phyloP scores from a whole-genome alignment of 345 rosid species.

The Clarkia xantiana region DNA sequence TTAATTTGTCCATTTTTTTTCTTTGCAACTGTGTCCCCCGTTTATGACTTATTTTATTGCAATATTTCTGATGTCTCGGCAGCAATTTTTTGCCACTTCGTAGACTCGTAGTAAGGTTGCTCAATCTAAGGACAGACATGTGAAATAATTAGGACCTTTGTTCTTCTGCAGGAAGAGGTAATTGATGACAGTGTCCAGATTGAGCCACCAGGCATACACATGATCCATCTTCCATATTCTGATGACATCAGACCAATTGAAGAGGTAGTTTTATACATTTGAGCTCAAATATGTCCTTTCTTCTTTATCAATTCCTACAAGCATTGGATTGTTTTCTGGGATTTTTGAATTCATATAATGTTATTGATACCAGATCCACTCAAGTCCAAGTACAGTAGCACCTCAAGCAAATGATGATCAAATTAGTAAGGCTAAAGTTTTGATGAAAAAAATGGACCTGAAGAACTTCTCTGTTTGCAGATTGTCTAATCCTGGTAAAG shows the following conservation, averaged over 20 bases:
- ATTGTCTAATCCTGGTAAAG: slow-evolving; percentile 71
- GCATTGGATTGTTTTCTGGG: no score
- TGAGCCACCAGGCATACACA: slow-evolving; percentile 94
- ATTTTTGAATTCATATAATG: slow-evolving; percentile 1
- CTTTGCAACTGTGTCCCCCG: not conserved
- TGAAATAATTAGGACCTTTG: slow-evolving; percentile 2
- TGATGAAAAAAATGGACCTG: slow-evolving; percentile 66
- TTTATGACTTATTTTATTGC: not conserved
- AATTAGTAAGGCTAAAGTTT: slow-evolving; percentile 49
- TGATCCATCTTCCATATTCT: slow-evolving; percentile 87
- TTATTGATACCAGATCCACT: slow-evolving; percentile 32
- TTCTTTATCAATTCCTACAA: no score
- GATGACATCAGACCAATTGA: slow-evolving; percentile 76
- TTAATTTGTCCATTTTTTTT: not conserved
- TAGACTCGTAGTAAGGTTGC: no score
- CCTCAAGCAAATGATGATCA: slow-evolving; percentile 71
- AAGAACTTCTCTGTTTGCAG: slow-evolving; percentile 68
- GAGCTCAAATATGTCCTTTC: slow-evolving; percentile 1
- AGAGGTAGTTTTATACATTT: slow-evolving; percentile 40
- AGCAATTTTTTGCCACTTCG: no score
- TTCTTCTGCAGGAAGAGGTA: slow-evolving; percentile 59
- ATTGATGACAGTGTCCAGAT: slow-evolving; percentile 55
- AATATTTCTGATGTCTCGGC: not conserved
- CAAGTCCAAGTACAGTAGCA: slow-evolving; percentile 22
- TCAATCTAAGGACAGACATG: no score